phyloP scores from a whole-genome alignment of 2,329 filamentous ascomycete genomes.

The Fusarium illudens region DNA sequence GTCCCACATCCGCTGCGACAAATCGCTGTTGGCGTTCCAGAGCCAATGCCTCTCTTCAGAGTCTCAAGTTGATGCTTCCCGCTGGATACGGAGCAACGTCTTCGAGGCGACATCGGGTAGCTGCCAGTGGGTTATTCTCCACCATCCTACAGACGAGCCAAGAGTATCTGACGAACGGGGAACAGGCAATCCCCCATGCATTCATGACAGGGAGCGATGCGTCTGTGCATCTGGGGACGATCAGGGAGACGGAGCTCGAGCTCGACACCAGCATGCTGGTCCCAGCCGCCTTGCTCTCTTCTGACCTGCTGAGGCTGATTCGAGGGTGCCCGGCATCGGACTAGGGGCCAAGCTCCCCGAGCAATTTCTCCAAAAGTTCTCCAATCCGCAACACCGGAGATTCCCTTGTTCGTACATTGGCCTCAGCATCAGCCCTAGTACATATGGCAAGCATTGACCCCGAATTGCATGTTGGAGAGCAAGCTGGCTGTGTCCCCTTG shows the following conservation, averaged over 20 bases:
- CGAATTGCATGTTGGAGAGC: slow-evolving; percentile 32
- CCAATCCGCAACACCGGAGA: slow-evolving; percentile 19
- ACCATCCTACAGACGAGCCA: slow-evolving; percentile 29
- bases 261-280: neutral
- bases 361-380: slow-evolving; percentile 15
- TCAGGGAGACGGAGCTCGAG: neutral
- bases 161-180: slow-evolving; percentile 30
- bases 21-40: slow-evolving; percentile 9
- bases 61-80: slow-evolving; percentile 21
- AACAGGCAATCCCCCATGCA: slow-evolving; percentile 22
- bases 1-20: slow-evolving; percentile 32
- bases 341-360: neutral
- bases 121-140: slow-evolving; percentile 31
- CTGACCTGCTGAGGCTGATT: neutral
- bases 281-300: neutral
- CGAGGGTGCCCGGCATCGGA: neutral
- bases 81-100: slow-evolving; percentile 12
- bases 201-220: slow-evolving; percentile 12
- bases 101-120: slow-evolving; percentile 23
- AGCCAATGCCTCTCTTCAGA: slow-evolving; percentile 16
- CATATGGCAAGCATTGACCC: slow-evolving; percentile 13
- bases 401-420: slow-evolving; percentile 18
- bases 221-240: slow-evolving; percentile 14
- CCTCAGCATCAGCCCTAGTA: slow-evolving; percentile 29
- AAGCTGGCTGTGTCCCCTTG: slow-evolving; percentile 8